Conservation (phyloP, 1,284 basidiomycete genomes). For the Pascua guehoae region DNA sequence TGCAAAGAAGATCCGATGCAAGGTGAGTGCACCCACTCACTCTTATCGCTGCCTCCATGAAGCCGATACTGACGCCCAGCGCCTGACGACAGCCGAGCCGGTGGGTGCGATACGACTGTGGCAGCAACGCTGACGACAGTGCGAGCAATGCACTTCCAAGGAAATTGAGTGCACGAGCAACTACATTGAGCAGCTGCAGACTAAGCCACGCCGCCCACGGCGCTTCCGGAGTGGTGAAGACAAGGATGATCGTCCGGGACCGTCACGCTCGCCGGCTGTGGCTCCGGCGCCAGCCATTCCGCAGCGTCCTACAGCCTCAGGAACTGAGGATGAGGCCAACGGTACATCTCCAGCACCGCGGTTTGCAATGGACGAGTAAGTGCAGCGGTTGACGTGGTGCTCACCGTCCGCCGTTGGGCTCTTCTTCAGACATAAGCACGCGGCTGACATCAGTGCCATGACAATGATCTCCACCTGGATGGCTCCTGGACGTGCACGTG, state of each 20-base stretch:
- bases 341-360: neutral
- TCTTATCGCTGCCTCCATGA: neutral
- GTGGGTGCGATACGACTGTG: constrained; percentile 7
- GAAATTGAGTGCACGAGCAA: constrained; percentile 35
- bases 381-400: neutral
- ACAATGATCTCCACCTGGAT: constrained; percentile 11
- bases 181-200: constrained; percentile 39
- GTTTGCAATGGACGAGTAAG: constrained; percentile 8
- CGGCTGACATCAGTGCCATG: constrained; percentile 12
- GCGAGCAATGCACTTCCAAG: constrained; percentile 35
- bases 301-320: neutral
- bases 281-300: neutral
- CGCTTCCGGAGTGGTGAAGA: constrained; percentile 14
- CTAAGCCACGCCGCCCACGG: constrained; percentile 25
- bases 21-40: neutral
- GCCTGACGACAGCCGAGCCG: constrained; percentile 11
- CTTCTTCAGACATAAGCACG: neutral
- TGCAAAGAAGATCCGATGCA: constrained; percentile 39
- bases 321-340: neutral
- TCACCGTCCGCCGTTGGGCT: neutral
- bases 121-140: constrained; percentile 32
- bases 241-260: neutral
- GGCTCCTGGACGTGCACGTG: neutral
- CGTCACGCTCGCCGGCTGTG: constrained; percentile 1
- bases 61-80: neutral